Conservation (phyloP, 345 rosid genomes). For the Eucalyptus rudis region DNA sequence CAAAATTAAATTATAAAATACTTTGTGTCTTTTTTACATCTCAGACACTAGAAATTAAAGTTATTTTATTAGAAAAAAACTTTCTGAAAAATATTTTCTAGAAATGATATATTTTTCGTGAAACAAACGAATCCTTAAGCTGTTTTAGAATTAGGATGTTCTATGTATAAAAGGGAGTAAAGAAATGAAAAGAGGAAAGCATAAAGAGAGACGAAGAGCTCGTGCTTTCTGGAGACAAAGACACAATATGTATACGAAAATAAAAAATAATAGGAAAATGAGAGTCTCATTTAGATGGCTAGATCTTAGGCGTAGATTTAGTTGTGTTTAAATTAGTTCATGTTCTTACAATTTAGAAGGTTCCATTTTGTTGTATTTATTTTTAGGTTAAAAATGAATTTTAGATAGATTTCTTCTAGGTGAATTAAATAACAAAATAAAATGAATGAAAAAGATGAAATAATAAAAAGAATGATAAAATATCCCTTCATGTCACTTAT, state of each 20-base stretch:
- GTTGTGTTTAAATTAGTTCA: not conserved
- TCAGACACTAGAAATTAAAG: too few relatives aligned
- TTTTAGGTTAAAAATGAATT: not conserved
- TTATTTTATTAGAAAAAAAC: accelerated
- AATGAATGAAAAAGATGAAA: too few relatives aligned
- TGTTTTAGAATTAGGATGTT: not conserved
- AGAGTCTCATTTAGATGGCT: not conserved
- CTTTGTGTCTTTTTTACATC: too few relatives aligned
- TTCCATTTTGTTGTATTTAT: too few relatives aligned
- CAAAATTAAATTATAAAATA: too few relatives aligned
- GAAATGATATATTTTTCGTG: accelerated
- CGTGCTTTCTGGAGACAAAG: not conserved
- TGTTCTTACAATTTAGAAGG: not conserved
- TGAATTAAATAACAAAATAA: not conserved
- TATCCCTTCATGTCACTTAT: not conserved
- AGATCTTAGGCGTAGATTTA: not conserved
- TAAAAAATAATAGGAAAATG: not conserved
- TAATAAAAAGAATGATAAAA: too few relatives aligned
- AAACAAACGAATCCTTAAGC: too few relatives aligned
- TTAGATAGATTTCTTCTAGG: not conserved
- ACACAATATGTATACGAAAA: not conserved
- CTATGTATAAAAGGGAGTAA: not conserved
- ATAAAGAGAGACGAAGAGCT: not conserved
- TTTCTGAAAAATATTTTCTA: accelerated
- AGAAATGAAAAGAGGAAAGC: not conserved